These are phyloP conservation scores for Fusarium sp. DNA, from an alignment of 2,329 filamentous ascomycete genomes.

Conservation along the genomic window DNA sequence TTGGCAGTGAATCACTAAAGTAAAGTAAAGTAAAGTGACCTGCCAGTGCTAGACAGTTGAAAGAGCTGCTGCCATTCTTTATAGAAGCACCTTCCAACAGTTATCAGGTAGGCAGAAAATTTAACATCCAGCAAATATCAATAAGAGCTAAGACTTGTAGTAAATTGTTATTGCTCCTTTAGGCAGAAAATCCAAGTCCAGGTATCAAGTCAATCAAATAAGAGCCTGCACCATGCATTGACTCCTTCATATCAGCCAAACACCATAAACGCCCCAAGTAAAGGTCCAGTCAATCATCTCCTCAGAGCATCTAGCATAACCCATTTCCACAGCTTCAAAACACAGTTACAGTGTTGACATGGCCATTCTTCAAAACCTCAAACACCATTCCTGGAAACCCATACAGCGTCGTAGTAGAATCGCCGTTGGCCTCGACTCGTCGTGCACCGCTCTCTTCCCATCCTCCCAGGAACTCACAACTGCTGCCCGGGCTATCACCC, in stretches of 20 bases:
- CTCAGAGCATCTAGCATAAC: neutral
- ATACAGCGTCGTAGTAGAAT: constrained; percentile 82
- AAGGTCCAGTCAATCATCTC: neutral
- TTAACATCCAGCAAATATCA: neutral
- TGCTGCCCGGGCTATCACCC: constrained; percentile 91
- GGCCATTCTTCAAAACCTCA: constrained; percentile 92
- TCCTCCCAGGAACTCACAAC: constrained; percentile 82
- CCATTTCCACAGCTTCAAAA: constrained; percentile 62
- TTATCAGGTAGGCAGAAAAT: neutral
- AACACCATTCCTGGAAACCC: constrained; percentile 95
- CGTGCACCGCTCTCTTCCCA: constrained; percentile 79
- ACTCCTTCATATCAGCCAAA: constrained; percentile 6
- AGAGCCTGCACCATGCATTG: neutral
- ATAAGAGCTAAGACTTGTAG: neutral
- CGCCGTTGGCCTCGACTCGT: constrained; percentile 63
- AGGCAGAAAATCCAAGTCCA: constrained; percentile 7
- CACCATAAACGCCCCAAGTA: constrained; percentile 29
- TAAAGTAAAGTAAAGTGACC: neutral
- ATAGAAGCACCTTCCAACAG: neutral
- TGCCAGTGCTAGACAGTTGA: neutral
- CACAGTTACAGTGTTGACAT: constrained; percentile 87
- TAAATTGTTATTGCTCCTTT: neutral
- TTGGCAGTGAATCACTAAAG: neutral
- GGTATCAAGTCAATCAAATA: constrained; percentile 11
- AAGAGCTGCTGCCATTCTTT: neutral